A percentile compares a stretch with the other conserved stretches of the same genome.
Evolutionary conservation across 345 rosid species (phyloP).

Genomic region (Acer yangbiense): DNA sequence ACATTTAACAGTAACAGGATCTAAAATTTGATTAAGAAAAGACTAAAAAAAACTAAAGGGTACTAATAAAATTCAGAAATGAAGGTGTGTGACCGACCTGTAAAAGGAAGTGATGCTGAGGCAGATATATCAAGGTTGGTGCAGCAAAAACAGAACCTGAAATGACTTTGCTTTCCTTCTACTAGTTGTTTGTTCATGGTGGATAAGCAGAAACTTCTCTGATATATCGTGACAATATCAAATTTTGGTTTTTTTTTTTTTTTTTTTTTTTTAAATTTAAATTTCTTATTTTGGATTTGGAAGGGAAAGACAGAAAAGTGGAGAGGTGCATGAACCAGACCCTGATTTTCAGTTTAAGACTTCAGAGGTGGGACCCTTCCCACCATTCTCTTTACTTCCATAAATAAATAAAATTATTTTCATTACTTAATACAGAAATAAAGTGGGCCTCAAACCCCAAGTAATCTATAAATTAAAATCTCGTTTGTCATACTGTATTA

Average conservation of each 20-base stretch:
- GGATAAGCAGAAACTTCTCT: neutral
- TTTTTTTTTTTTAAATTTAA: neutral
- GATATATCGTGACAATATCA: conserved; percentile 3
- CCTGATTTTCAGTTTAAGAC: neutral
- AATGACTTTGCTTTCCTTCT: neutral
- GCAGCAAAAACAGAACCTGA: neutral
- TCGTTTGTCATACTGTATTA: too few relatives aligned
- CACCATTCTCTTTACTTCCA: neutral
- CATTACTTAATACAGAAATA: too few relatives aligned
- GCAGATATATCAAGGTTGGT: conserved; percentile 2
- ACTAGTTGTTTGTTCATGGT: conserved; percentile 10
- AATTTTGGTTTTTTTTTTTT: neutral
- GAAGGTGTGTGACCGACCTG: conserved; percentile 18
- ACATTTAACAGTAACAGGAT: conserved; percentile 14
- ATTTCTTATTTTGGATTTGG: neutral
- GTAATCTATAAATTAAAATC: too few relatives aligned
- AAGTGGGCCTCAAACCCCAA: too few relatives aligned
- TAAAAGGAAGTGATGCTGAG: neutral
- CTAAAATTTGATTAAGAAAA: neutral
- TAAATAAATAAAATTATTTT: too few relatives aligned
- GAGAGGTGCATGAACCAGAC: conserved; percentile 41
- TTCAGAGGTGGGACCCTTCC: conserved; percentile 23
- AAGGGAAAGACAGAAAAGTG: neutral
- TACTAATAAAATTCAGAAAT: neutral
- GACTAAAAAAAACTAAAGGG: neutral